phyloP scores from a whole-genome alignment of 73 alveolate species.

The Stentor coeruleus region DNA sequence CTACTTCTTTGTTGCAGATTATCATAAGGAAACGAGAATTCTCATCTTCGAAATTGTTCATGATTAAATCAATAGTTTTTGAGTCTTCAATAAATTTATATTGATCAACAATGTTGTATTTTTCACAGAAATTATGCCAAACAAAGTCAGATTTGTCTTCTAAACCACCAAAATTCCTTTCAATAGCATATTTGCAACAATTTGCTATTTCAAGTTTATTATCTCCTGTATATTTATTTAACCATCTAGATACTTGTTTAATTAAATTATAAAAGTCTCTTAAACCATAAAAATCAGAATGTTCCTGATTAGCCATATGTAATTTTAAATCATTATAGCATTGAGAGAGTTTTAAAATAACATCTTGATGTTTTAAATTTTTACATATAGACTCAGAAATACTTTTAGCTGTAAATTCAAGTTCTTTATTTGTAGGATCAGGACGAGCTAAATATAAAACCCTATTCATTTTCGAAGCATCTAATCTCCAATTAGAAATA shows the following conservation, averaged over 20 bases:
- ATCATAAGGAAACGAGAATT: conserved; percentile 20
- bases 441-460: conserved; percentile 57
- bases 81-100: conserved; percentile 6
- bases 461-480: conserved; percentile 67
- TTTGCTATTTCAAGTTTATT: neutral
- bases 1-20: conserved; percentile 43
- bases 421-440: conserved; percentile 57
- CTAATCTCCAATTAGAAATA: conserved; percentile 47
- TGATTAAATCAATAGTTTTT: conserved; percentile 11
- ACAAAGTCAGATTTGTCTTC: conserved; percentile 16
- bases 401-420: conserved; percentile 48
- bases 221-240: conserved; percentile 24
- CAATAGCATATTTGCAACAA: conserved; percentile 32
- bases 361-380: conserved; percentile 32
- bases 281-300: conserved; percentile 51
- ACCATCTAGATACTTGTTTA: conserved; percentile 27
- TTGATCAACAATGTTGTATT: conserved; percentile 37
- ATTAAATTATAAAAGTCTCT: conserved; percentile 59
- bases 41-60: conserved; percentile 38
- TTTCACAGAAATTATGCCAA: conserved; percentile 38
- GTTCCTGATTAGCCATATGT: conserved; percentile 16
- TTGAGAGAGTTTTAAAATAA: conserved; percentile 45
- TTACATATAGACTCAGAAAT: conserved; percentile 42
- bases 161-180: conserved; percentile 44
- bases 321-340: conserved; percentile 42